Conservation (phyloP, 495 filamentous ascomycete genomes). For the Penicillium odoratum region DNA sequence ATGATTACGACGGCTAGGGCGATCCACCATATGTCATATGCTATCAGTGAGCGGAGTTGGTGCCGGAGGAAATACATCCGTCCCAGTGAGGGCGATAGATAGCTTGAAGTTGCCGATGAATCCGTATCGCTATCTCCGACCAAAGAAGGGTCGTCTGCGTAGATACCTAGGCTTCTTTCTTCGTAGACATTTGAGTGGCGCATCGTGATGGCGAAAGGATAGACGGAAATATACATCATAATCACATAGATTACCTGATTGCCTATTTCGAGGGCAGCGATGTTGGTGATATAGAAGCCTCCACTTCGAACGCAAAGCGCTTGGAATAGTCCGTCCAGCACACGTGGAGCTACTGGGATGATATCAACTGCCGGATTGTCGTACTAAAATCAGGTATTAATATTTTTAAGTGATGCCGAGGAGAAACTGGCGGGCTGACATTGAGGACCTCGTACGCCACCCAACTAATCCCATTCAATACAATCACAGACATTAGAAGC, state of each 20-base stretch:
- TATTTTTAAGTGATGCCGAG: not conserved
- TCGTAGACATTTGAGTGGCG: slow-evolving; percentile 76
- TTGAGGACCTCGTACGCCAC: slow-evolving; percentile 73
- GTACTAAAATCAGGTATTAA: not conserved
- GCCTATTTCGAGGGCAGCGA: not conserved
- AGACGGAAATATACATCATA: slow-evolving; percentile 69
- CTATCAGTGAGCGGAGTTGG: slow-evolving; percentile 74
- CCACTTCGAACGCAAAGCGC: slow-evolving; percentile 72
- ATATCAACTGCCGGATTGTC: not conserved
- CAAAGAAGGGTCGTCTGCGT: slow-evolving; percentile 36
- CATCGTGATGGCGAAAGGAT: slow-evolving; percentile 58
- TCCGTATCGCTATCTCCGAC: not conserved
- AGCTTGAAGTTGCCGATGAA: not conserved
- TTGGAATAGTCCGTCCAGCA: slow-evolving; percentile 82
- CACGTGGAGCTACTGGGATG: slow-evolving; percentile 29
- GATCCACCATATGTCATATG: slow-evolving; percentile 87
- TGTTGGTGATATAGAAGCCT: slow-evolving; percentile 53
- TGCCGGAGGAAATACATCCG: slow-evolving; percentile 54
- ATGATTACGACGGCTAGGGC: slow-evolving; percentile 72
- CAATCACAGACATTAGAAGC: slow-evolving; percentile 69
- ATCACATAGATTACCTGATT: slow-evolving; percentile 58
- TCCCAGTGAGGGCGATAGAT: slow-evolving; percentile 31
- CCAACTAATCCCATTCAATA: slow-evolving; percentile 82
- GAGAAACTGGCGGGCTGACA: slow-evolving; percentile 32
- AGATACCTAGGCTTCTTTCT: slow-evolving; percentile 72